These are phyloP conservation scores for Periconia digitata DNA, from an alignment of 2,329 filamentous ascomycete species.

Conservation along the genomic window DNA sequence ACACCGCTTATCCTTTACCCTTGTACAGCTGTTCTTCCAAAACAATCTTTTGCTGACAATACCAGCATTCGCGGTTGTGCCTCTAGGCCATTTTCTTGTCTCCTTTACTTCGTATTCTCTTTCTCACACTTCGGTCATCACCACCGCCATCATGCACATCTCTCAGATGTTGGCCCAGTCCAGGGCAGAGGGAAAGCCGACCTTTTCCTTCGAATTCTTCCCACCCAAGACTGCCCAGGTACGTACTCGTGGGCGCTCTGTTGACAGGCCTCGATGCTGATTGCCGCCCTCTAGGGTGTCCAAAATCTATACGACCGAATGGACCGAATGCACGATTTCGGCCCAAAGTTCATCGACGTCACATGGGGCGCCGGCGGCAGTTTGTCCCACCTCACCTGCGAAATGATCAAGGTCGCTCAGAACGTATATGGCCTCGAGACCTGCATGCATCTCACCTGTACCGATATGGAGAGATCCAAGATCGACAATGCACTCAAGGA, in stretches of 20 bases:
- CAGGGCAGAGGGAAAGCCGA: conserved; percentile 75
- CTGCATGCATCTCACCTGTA: conserved; percentile 98
- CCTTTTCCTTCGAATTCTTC: conserved; percentile 99
- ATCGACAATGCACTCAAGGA: conserved; percentile 84
- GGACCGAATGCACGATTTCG: conserved; percentile 96
- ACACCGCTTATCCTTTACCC: background rate
- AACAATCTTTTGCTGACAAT: background rate
- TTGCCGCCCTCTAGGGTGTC: conserved; percentile 62
- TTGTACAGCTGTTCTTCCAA: background rate
- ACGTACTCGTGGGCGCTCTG: conserved; percentile 9
- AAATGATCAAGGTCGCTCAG: conserved; percentile 97
- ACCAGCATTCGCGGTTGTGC: background rate
- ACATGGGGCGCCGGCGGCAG: conserved; percentile 97
- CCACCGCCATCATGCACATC: conserved; percentile 77
- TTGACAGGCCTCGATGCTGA: conserved; percentile 10
- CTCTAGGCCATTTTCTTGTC: background rate
- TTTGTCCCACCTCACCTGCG: conserved; percentile 87
- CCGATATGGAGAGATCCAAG: conserved; percentile 92
- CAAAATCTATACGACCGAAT: conserved; percentile 99
- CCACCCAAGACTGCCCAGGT: conserved; percentile 90
- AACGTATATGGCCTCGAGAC: conserved; percentile 95
- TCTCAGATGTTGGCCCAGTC: conserved; percentile 85
- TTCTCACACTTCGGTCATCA: background rate
- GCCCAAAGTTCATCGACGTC: conserved; percentile 95
- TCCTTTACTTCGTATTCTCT: conserved; percentile 1